Evolutionary conservation across 1,284 basidiomycete species (phyloP), one percentile per base, ranked within the genome.

Genomic region (Lignosus rhinocerotis): DNA sequence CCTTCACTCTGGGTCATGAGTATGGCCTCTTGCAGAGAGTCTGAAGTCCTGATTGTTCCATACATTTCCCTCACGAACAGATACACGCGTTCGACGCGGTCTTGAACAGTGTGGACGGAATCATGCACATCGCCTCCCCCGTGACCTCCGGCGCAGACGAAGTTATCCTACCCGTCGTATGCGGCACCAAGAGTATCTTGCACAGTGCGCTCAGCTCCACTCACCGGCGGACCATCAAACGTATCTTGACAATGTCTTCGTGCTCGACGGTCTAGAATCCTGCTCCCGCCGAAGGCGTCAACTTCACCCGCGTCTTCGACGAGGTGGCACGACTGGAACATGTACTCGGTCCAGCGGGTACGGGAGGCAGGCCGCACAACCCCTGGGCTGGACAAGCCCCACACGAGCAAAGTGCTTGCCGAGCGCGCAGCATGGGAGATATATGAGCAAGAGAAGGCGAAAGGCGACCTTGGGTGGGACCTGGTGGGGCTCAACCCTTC

Each of bases 281-380:
- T 34, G 9, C 12, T 7, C 41, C 25, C 14, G 1, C 36, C 14
- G 36, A 39, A 14, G 36, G 36, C 7, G 11, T 36, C 34, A 12
- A 39, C 5, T n/a, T 16, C n/a, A 11, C 38, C 14, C 38, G 19
- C 14, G 58, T 36, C 36, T 78, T 76, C 62, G 74, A 71, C 41
- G 81, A 83, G n/a, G n/a, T n/a, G n/a, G 59, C 63, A 64, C 0
- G 80, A 88, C 68, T 93, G 90, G 90, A 90, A 92, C 73, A 70
- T 81, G 6, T 73, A 77, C 47, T 76, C 80, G 2, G 71, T 81
- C 12, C 68, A 77, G 17, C 73, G 78, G 38, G 75, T 87, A 21
- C 76, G 80, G 65, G 71, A 80, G 63, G 76, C 81, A 47, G 85
- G 86, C 8, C 69, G 68, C 14, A 75, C 78, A 7, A 80, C 84